Conservation (phyloP, 805 yeast species). For the Ogataea pini region DNA sequence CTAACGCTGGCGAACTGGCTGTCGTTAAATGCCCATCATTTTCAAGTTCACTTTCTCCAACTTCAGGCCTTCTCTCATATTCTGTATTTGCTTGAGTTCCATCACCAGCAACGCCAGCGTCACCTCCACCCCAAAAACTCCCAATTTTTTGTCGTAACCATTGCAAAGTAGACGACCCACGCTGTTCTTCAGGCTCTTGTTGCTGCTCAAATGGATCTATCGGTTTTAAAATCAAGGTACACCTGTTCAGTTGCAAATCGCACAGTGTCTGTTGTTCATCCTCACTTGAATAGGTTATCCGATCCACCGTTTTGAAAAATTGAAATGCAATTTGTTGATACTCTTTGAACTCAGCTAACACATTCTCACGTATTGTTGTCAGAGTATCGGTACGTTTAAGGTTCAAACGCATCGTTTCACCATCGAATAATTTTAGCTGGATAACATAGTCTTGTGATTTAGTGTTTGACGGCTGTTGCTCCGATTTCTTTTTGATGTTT, state of each 20-base stretch:
- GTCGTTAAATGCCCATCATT: background rate
- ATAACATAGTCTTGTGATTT: constrained; percentile 46
- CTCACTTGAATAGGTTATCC: constrained; percentile 59
- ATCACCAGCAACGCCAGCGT: background rate
- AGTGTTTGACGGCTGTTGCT: constrained; percentile 16
- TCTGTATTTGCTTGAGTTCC: background rate
- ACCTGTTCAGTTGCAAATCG: constrained; percentile 60
- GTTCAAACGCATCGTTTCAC: constrained; percentile 52
- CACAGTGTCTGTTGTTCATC: constrained; percentile 58
- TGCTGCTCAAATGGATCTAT: constrained; percentile 30
- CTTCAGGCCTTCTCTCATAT: background rate
- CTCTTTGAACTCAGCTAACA: constrained; percentile 49
- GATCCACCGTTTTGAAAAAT: constrained; percentile 56
- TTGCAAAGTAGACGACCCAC: constrained; percentile 18
- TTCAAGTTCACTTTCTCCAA: background rate
- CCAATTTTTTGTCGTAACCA: constrained; percentile 31
- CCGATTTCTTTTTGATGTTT: constrained; percentile 1
- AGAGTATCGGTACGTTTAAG: constrained; percentile 51
- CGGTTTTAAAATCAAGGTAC: constrained; percentile 75
- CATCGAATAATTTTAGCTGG: constrained; percentile 64
- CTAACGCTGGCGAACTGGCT: constrained; percentile 10
- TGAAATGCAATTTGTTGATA: constrained; percentile 51
- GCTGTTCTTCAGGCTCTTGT: constrained; percentile 13
- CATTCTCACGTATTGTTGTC: constrained; percentile 59
- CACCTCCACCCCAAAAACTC: constrained; percentile 10